Percentiles rank a stretch among this genome's conserved stretches.
These are phyloP conservation scores for Calonectria honghensis DNA, from an alignment of 2,329 filamentous ascomycete genomes.

Conservation along the genomic window DNA sequence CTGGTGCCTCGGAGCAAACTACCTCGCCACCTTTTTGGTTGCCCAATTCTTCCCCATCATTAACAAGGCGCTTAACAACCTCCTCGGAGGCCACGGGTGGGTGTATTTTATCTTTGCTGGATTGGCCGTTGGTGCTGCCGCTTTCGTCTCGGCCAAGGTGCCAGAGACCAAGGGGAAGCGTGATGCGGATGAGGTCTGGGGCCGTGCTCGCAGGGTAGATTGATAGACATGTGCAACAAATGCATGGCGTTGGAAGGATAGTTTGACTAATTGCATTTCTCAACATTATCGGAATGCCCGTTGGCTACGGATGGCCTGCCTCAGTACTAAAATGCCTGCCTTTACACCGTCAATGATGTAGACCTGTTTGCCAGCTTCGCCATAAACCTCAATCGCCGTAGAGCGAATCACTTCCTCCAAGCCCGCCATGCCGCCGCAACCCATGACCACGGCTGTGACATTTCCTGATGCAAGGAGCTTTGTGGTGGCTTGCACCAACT, in stretches of 20 bases:
- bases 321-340: slow-evolving; percentile 79
- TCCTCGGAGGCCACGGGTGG: slow-evolving; percentile 82
- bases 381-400: slow-evolving; percentile 79
- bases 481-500: slow-evolving; percentile 82
- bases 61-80: slow-evolving; percentile 81
- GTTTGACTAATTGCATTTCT: slow-evolving; percentile 33
- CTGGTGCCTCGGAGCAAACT: slow-evolving; percentile 91
- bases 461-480: slow-evolving; percentile 74
- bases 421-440: slow-evolving; percentile 93
- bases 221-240: slow-evolving; percentile 54
- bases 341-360: slow-evolving; percentile 88
- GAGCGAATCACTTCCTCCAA: slow-evolving; percentile 85
- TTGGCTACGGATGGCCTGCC: slow-evolving; percentile 70
- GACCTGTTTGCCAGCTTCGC: slow-evolving; percentile 73
- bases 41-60: slow-evolving; percentile 96
- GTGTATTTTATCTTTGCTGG: slow-evolving; percentile 94
- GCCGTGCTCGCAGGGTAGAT: slow-evolving; percentile 74
- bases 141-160: slow-evolving; percentile 84
- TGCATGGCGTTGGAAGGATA: slow-evolving; percentile 31
- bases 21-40: slow-evolving; percentile 92
- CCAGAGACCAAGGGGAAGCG: slow-evolving; percentile 93
- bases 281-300: slow-evolving; percentile 59
- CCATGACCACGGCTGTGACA: slow-evolving; percentile 84
- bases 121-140: slow-evolving; percentile 79
- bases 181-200: slow-evolving; percentile 94